phyloP scores from a whole-genome alignment of 2,329 filamentous ascomycete genomes.

The Metarhizium rileyi region DNA sequence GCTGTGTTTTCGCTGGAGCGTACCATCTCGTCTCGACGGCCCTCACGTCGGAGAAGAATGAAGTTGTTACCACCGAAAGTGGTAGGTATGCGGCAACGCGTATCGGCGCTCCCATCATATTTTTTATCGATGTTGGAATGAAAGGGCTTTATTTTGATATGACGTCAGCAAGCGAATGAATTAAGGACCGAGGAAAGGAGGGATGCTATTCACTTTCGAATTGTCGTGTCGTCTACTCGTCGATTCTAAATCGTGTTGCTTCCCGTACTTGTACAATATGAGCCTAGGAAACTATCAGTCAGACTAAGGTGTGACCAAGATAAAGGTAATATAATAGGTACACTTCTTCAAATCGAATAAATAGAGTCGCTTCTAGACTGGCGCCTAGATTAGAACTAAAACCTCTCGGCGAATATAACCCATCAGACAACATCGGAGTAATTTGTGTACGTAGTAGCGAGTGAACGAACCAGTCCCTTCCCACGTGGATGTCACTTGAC shows the following conservation, averaged over 20 bases:
- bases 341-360: background rate
- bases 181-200: too few relatives aligned
- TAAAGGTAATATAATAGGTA: too few relatives aligned
- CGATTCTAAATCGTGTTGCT: too few relatives aligned
- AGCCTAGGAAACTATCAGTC: too few relatives aligned
- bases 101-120: background rate
- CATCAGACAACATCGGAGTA: background rate
- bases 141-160: too few relatives aligned
- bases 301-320: too few relatives aligned
- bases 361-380: background rate
- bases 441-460: background rate
- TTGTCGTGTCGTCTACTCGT: too few relatives aligned
- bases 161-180: too few relatives aligned
- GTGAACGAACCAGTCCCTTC: background rate
- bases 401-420: background rate
- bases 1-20: conserved; percentile 39
- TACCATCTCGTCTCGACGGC: conserved; percentile 43
- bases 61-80: background rate
- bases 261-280: too few relatives aligned
- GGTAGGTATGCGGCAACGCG: background rate
- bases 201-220: too few relatives aligned
- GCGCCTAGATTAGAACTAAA: background rate
- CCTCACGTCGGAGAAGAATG: background rate
- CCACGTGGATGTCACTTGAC: background rate
- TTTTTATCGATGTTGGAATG: too few relatives aligned